Evolutionary conservation across 164 flowering plant species (phyloP).

Genomic region (Litsea cubeba): DNA sequence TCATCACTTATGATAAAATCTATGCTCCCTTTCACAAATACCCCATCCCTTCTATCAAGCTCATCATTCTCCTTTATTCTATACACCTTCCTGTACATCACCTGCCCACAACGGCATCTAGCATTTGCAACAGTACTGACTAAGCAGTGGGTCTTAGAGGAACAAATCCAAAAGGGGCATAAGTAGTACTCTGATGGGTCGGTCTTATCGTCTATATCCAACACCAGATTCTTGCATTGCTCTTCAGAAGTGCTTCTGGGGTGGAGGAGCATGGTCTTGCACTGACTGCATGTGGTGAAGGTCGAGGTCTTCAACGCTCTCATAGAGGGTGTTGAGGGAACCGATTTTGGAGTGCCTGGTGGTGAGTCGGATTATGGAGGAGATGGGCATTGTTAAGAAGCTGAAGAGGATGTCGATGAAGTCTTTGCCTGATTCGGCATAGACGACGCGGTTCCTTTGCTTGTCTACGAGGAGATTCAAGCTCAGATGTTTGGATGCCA

Average conservation of each 20-base stretch:
- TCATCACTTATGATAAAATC: not conserved
- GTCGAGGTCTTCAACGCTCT: too few species aligned
- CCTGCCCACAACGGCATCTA: too few species aligned
- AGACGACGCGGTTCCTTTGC: not conserved
- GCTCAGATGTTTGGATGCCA: not conserved
- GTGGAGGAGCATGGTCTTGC: too few species aligned
- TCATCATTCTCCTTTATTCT: not conserved
- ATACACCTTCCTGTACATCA: not conserved
- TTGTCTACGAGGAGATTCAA: not conserved
- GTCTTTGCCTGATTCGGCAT: not conserved
- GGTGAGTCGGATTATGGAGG: too few species aligned
- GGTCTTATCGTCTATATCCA: too few species aligned
- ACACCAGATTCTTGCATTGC: too few species aligned
- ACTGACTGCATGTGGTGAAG: too few species aligned
- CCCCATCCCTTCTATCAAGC: not conserved
- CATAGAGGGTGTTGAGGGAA: too few species aligned
- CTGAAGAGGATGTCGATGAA: not conserved
- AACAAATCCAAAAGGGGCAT: not conserved
- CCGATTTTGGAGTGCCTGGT: too few species aligned
- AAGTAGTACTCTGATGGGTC: not conserved
- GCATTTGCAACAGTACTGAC: constrained; percentile 1
- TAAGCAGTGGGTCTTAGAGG: not conserved
- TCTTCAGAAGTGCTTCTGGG: too few species aligned
- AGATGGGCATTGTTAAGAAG: too few species aligned
- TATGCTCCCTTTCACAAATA: not conserved